Percentiles rank a stretch among this genome's conserved stretches.
phyloP scores from a whole-genome alignment of 371 early-diverging fungal species.

The Rhizopus stolonifer region DNA sequence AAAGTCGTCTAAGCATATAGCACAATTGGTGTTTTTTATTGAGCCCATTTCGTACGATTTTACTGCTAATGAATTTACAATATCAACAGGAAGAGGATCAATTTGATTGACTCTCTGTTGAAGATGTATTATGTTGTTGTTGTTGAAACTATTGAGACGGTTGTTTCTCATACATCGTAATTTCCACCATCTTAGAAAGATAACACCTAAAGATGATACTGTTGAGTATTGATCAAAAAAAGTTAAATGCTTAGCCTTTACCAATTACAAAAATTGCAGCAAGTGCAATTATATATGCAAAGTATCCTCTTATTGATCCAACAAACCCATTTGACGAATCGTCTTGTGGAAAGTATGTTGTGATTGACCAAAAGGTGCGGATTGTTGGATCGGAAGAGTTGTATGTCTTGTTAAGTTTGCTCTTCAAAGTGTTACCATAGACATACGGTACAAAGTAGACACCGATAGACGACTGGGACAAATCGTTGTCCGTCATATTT shows the following conservation, averaged over 20 bases:
- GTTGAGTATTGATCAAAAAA: not conserved
- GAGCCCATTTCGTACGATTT: slow-evolving; percentile 14
- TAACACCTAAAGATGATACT: slow-evolving; percentile 28
- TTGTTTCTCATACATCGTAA: slow-evolving; percentile 28
- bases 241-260: slow-evolving; percentile 6
- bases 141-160: not conserved
- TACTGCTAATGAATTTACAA: slow-evolving; percentile 29
- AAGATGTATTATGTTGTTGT: slow-evolving; percentile 10
- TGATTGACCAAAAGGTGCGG: slow-evolving; percentile 14
- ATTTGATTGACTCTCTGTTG: slow-evolving; percentile 25
- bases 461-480: slow-evolving; percentile 8
- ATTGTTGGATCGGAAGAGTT: slow-evolving; percentile 8
- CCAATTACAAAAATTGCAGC: slow-evolving; percentile 40
- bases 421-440: slow-evolving; percentile 19
- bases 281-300: slow-evolving; percentile 41
- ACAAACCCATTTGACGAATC: slow-evolving; percentile 12
- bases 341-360: slow-evolving; percentile 14
- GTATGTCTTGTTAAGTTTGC: slow-evolving; percentile 8
- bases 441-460: slow-evolving; percentile 26
- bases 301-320: slow-evolving; percentile 29
- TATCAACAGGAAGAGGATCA: slow-evolving; percentile 40
- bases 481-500: slow-evolving; percentile 31
- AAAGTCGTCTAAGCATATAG: slow-evolving; percentile 37
- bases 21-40: slow-evolving; percentile 32
- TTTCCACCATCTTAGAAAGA: slow-evolving; percentile 48